Conservation (phyloP, 306 rosid genomes). For the Phaseolus lunatus region DNA sequence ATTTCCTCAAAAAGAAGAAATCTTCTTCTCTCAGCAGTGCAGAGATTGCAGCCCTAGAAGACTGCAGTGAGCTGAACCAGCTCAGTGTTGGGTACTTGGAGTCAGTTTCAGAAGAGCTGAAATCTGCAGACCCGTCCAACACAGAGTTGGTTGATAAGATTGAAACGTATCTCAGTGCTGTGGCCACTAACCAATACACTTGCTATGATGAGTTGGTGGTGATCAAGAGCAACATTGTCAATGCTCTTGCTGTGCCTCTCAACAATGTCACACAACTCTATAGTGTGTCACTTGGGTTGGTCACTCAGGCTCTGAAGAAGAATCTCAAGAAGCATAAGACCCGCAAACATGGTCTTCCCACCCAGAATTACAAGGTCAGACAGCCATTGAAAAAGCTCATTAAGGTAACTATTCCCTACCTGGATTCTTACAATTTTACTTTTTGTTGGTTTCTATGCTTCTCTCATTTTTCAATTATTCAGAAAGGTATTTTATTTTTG, state of each 20-base stretch:
- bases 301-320: slow-evolving; percentile 52
- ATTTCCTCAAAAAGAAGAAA: slow-evolving; percentile 45
- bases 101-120: slow-evolving; percentile 48
- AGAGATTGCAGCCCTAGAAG: slow-evolving; percentile 60
- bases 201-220: slow-evolving; percentile 70
- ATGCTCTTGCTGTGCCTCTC: slow-evolving; percentile 52
- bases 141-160: slow-evolving; percentile 54
- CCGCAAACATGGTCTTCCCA: slow-evolving; percentile 47
- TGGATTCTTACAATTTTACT: neutral
- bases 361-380: slow-evolving; percentile 41
- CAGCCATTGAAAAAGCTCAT: slow-evolving; percentile 66
- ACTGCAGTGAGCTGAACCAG: slow-evolving; percentile 64
- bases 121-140: neutral
- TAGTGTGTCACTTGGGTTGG: slow-evolving; percentile 79
- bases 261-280: slow-evolving; percentile 55
- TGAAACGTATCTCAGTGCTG: slow-evolving; percentile 66
- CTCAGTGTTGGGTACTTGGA: slow-evolving; percentile 66
- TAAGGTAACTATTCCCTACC: slow-evolving; percentile 53
- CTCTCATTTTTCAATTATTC: neutral
- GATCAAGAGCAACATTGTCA: slow-evolving; percentile 53
- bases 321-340: slow-evolving; percentile 46
- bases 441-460: neutral
- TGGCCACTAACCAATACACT: slow-evolving; percentile 82
- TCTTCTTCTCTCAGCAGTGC: slow-evolving; percentile 34
- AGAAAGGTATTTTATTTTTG: too few relatives aligned